These are phyloP conservation scores for Endothia cerciana DNA, from an alignment of 2,329 filamentous ascomycete species.

Conservation along the genomic window DNA sequence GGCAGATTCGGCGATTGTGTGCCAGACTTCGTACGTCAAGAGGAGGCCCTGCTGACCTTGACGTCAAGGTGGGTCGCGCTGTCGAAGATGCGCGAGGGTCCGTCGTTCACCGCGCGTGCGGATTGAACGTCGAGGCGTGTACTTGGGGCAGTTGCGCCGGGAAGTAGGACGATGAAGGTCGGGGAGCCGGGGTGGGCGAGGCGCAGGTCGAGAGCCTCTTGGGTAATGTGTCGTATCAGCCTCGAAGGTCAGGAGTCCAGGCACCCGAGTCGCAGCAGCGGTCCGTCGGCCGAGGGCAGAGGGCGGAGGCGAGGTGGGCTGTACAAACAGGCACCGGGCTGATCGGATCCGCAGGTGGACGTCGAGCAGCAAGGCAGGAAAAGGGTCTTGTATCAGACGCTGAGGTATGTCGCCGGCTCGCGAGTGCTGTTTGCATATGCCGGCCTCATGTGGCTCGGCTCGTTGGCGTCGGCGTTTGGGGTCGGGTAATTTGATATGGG, in stretches of 20 bases:
- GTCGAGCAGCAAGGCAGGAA: background rate
- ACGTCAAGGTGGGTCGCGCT: conserved; percentile 19
- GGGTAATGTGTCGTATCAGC: conserved; percentile 2
- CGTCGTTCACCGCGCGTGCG: background rate
- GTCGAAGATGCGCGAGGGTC: background rate
- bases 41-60: background rate
- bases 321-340: conserved; percentile 17
- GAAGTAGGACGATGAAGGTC: conserved; percentile 9
- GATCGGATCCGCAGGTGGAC: background rate
- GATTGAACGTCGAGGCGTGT: background rate
- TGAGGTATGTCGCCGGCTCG: conserved; percentile 9
- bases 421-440: conserved; percentile 8
- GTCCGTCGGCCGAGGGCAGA: background rate
- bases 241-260: conserved; percentile 8
- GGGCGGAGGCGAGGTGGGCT: conserved; percentile 10
- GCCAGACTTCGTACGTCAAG: background rate
- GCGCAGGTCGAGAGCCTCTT: background rate
- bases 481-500: background rate
- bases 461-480: no score
- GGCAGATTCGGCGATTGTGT: conserved; percentile 3
- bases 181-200: conserved; percentile 5
- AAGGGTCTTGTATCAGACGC: background rate
- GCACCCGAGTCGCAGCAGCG: conserved; percentile 19
- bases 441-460: conserved; percentile 22
- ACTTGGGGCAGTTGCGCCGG: conserved; percentile 10